Evolutionary conservation across 2,329 filamentous ascomycete species (phyloP), one percentile per base, ranked within the genome.

Genomic region (Fusarium setosum): DNA sequence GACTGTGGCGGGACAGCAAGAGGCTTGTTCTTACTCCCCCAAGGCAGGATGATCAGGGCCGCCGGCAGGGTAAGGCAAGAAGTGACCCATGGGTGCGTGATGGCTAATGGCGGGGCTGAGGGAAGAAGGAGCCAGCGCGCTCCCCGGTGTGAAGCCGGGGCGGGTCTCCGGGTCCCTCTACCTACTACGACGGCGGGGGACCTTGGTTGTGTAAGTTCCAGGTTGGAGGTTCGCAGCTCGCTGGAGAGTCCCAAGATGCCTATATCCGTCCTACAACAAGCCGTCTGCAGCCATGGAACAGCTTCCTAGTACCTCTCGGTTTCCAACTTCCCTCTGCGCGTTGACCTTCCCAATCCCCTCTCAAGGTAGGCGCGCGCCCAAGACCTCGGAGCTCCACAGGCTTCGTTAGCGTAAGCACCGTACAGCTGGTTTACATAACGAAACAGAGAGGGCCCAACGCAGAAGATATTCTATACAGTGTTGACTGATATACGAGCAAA

Each of bases 91-190:
- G 17, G n/a, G 31, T 17, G 12, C 18, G 31, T 37, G 45, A 60
- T 66, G 53, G 48, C 48, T 61, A 45, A 57, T 53, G 65, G 67
- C 55, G 68, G 66, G 68, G 65, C 54, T 49, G 35, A 65, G 12
- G 37, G 44, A n/a, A n/a, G 67, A 57, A 56, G 56, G 48, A 56
- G 44, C 41, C 51, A 60, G 60, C 31, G 60, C 31, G 55, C 48
- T 45, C 55, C 57, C 52, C 53, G 62, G 61, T 57, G 64, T 63
- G 54, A 37, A 53, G 63, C 59, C 63, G 63, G 63, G 26, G 50
- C 63, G 54, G 63, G 64, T n/a, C n/a, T n/a, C n/a, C n/a, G n/a
- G n/a, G n/a, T n/a, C n/a, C n/a, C n/a, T n/a, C n/a, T n/a, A n/a
- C n/a, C n/a, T n/a, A n/a, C n/a, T n/a, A n/a, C n/a, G n/a, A n/a